A percentile compares a stretch with the other conserved stretches of the same genome.
Conservation (phyloP, 2,329 filamentous ascomycete genomes). For the Sporothrix inflata region DNA sequence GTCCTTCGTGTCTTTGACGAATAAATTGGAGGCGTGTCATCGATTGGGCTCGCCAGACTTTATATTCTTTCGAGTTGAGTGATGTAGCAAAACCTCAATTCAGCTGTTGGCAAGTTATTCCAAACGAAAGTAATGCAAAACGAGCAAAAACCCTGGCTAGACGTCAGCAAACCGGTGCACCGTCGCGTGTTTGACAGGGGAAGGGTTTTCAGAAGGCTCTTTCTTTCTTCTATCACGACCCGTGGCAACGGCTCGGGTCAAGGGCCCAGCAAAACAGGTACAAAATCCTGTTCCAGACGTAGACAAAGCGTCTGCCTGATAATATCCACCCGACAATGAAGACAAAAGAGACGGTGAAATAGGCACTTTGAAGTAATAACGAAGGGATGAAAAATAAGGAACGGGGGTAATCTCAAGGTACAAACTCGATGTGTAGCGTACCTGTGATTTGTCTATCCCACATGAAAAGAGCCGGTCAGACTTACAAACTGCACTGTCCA, state of each 20-base stretch:
- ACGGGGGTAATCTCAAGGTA: not conserved
- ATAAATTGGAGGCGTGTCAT: conserved; percentile 8
- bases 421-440: not conserved
- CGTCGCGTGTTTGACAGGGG: conserved; percentile 1
- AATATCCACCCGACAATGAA: not conserved
- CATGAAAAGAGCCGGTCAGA: not conserved
- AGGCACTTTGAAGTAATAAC: not conserved
- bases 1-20: not conserved
- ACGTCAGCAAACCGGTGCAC: conserved; percentile 1
- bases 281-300: not conserved
- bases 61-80: not conserved
- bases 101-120: not conserved
- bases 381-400: not conserved
- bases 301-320: not conserved
- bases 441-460: not conserved
- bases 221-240: not conserved
- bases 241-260: conserved; percentile 22
- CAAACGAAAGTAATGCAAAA: not conserved
- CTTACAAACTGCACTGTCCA: not conserved
- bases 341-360: not conserved
- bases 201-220: not conserved
- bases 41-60: conserved; percentile 1
- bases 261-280: not conserved
- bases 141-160: not conserved
- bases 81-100: not conserved